A percentile compares a stretch with the other conserved stretches of the same genome.
These are phyloP conservation scores for Plasmodium cynomolgi DNA, from an alignment of 169 alveolate genomes.

Conservation along the genomic window DNA sequence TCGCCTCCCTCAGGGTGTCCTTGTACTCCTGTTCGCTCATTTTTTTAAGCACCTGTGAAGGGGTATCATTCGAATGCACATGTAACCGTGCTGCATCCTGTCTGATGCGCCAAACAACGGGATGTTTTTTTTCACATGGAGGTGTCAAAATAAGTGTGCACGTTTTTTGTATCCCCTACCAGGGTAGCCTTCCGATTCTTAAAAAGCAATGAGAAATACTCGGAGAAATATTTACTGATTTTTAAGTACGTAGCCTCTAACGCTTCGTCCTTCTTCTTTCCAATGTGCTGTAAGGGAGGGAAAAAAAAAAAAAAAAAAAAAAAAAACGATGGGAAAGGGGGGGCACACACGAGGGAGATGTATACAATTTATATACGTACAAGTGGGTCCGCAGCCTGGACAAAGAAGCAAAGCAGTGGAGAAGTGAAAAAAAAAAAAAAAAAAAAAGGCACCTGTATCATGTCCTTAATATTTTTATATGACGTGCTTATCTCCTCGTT, in stretches of 20 bases:
- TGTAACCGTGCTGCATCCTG: not conserved
- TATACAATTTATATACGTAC: not conserved
- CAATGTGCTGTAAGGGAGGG: slow-evolving; percentile 46
- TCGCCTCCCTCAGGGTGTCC: slow-evolving; percentile 34
- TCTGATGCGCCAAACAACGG: not conserved
- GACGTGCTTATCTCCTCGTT: slow-evolving; percentile 59
- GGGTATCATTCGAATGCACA: not conserved
- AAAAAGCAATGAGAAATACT: slow-evolving; percentile 66
- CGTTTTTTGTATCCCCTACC: slow-evolving; percentile 20
- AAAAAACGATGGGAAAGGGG: not conserved
- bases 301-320: slow-evolving; percentile 3
- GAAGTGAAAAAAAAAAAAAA: not conserved
- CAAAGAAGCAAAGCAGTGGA: not conserved
- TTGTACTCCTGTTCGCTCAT: slow-evolving; percentile 68
- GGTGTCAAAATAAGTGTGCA: not conserved
- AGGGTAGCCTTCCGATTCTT: slow-evolving; percentile 68
- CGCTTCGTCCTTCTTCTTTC: slow-evolving; percentile 75
- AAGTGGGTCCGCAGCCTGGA: not conserved
- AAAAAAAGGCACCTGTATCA: slow-evolving; percentile 52
- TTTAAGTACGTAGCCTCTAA: slow-evolving; percentile 70
- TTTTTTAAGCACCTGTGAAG: slow-evolving; percentile 36
- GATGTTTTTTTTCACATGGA: not conserved
- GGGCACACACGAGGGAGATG: not conserved
- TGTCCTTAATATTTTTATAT: slow-evolving; percentile 59
- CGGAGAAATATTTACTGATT: slow-evolving; percentile 72